phyloP scores from a whole-genome alignment of 2,329 filamentous ascomycete genomes.

The Penicillium paneum region DNA sequence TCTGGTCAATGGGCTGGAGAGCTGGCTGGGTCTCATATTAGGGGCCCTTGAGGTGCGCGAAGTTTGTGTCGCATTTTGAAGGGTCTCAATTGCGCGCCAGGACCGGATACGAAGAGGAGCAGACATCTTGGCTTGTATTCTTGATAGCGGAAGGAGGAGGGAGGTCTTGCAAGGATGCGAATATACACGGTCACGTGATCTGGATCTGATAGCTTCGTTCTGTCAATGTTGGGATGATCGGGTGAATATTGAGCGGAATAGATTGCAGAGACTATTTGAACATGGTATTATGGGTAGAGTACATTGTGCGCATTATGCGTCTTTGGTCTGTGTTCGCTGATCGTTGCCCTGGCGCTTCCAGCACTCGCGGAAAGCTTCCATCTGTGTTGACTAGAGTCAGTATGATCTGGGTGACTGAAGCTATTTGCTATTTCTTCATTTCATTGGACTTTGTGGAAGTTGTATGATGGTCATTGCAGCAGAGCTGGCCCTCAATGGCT shows the following conservation, averaged over 20 bases:
- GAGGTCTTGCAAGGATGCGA: conserved; percentile 4
- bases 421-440: no score
- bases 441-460: not conserved
- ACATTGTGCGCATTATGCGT: conserved; percentile 53
- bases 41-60: conserved; percentile 13
- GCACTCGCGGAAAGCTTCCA: conserved; percentile 83
- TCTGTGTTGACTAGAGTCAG: conserved; percentile 52
- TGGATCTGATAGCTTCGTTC: not conserved
- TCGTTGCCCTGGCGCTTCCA: conserved; percentile 92
- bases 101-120: conserved; percentile 19
- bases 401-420: not conserved
- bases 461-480: no score
- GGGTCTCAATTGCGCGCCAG: conserved; percentile 18
- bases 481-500: not conserved
- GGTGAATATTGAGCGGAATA: not conserved
- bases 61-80: conserved; percentile 13
- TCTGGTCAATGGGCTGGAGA: conserved; percentile 11
- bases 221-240: not conserved
- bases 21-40: not conserved
- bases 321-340: conserved; percentile 72
- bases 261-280: not conserved
- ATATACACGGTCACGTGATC: conserved; percentile 24
- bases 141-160: conserved; percentile 7
- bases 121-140: conserved; percentile 23
- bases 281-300: not conserved